These are phyloP conservation scores for Rhizophagus prolifer DNA, from an alignment of 192 early-diverging fungal species.

Conservation along the genomic window DNA sequence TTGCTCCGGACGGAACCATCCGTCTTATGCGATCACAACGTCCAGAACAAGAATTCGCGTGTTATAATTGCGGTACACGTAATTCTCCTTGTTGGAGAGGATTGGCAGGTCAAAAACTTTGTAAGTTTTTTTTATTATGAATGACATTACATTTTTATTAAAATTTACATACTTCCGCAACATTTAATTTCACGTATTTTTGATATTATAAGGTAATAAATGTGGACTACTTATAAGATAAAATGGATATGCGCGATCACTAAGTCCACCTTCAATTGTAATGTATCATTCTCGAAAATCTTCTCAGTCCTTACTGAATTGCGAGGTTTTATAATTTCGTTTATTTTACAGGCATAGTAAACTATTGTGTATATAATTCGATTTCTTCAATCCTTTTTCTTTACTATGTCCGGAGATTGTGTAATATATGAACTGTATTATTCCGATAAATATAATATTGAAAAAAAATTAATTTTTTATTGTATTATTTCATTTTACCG, in stretches of 20 bases:
- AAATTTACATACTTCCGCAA: neutral
- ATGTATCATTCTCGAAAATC: too few relatives aligned
- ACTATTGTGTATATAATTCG: too few relatives aligned
- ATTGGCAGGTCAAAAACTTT: conserved; percentile 13
- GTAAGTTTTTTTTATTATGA: neutral
- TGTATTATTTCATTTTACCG: too few relatives aligned
- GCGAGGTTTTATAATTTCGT: too few relatives aligned
- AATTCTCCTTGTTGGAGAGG: conserved; percentile 29
- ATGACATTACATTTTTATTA: neutral
- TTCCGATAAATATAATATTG: too few relatives aligned
- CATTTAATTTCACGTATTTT: neutral
- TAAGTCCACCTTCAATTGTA: neutral
- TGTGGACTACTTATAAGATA: conserved; percentile 19
- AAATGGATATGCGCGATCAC: conserved; percentile 7
- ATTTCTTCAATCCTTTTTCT: too few relatives aligned
- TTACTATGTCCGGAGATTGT: too few relatives aligned
- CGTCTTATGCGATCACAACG: conserved; percentile 9
- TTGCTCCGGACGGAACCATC: conserved; percentile 23
- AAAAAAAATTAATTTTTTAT: too few relatives aligned
- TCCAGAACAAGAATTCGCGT: conserved; percentile 8
- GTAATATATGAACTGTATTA: too few relatives aligned
- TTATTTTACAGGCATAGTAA: too few relatives aligned
- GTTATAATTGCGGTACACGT: conserved; percentile 11
- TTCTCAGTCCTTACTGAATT: too few relatives aligned
- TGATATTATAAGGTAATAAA: conserved; percentile 19